phyloP scores from a whole-genome alignment of 352 stramenopile genomes.

The Blastocystis sp. region DNA sequence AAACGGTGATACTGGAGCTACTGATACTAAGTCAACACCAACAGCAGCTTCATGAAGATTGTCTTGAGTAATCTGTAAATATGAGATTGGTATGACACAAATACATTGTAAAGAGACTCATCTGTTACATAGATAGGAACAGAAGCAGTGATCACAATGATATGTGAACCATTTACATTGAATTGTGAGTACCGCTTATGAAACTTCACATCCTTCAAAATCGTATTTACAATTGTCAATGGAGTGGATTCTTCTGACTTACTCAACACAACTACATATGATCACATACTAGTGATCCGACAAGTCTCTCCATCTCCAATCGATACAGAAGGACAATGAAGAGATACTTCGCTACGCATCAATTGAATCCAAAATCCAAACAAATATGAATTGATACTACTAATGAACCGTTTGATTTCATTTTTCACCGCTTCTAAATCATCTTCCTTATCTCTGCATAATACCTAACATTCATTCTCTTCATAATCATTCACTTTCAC shows the following conservation, averaged over 20 bases:
- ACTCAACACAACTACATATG: conserved; percentile 8
- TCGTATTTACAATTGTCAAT: conserved; percentile 1
- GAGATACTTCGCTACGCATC: neutral
- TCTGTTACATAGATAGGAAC: conserved; percentile 5
- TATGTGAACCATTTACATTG: conserved; percentile 31
- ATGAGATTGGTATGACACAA: neutral
- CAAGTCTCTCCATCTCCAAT: neutral
- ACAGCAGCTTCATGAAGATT: conserved; percentile 52
- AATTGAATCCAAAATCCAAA: neutral
- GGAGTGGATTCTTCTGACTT: neutral
- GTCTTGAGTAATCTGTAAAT: neutral
- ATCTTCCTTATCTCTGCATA: conserved; percentile 19
- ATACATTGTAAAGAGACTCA: conserved; percentile 6
- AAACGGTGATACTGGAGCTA: conserved; percentile 41
- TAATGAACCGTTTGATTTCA: conserved; percentile 41
- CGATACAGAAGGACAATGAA: neutral
- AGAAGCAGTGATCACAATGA: conserved; percentile 36
- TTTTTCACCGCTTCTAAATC: neutral
- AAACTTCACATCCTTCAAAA: conserved; percentile 37
- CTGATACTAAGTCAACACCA: conserved; percentile 38
- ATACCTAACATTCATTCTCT: neutral
- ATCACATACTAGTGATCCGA: neutral
- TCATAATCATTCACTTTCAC: neutral
- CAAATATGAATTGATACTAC: neutral
- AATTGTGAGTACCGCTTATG: conserved; percentile 27